These are phyloP conservation scores for Trichoderma koningii DNA, from an alignment of 2,329 filamentous ascomycete genomes.

Conservation along the genomic window DNA sequence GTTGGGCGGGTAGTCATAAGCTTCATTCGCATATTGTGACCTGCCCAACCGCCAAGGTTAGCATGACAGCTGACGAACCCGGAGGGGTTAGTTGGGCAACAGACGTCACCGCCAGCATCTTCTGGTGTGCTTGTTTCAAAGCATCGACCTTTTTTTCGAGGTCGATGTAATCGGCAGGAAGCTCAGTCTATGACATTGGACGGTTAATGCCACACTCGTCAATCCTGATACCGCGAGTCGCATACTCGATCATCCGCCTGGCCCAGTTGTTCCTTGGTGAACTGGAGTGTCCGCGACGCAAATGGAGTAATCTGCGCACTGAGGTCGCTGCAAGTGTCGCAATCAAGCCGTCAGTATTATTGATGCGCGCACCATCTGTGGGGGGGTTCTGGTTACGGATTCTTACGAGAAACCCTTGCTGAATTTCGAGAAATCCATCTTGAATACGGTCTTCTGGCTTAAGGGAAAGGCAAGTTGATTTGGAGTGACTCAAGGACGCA, in stretches of 20 bases:
- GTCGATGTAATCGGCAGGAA: conserved; percentile 96
- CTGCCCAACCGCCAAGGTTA: conserved; percentile 47
- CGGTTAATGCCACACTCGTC: not conserved
- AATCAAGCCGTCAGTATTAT: conserved; percentile 19
- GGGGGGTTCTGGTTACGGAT: not conserved
- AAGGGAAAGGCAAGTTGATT: too few species aligned
- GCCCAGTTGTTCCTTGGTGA: conserved; percentile 96
- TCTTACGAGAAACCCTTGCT: conserved; percentile 59
- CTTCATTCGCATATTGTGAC: conserved; percentile 88
- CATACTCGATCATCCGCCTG: conserved; percentile 88
- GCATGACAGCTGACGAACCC: not conserved
- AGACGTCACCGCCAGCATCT: conserved; percentile 94
- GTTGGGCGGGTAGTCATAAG: conserved; percentile 93
- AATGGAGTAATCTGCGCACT: conserved; percentile 89
- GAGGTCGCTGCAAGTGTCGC: conserved; percentile 48
- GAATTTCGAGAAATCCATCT: conserved; percentile 62
- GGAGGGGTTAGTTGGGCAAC: conserved; percentile 41
- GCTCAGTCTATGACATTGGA: conserved; percentile 69
- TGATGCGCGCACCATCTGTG: not conserved
- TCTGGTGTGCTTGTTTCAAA: conserved; percentile 93
- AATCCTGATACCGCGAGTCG: conserved; percentile 18
- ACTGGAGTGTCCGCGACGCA: conserved; percentile 91
- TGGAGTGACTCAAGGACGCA: too few species aligned
- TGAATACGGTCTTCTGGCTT: conserved; percentile 25
- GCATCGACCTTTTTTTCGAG: conserved; percentile 98